These are phyloP conservation scores for Chytridium lagenaria DNA, from an alignment of 371 early-diverging fungal genomes.

Conservation along the genomic window DNA sequence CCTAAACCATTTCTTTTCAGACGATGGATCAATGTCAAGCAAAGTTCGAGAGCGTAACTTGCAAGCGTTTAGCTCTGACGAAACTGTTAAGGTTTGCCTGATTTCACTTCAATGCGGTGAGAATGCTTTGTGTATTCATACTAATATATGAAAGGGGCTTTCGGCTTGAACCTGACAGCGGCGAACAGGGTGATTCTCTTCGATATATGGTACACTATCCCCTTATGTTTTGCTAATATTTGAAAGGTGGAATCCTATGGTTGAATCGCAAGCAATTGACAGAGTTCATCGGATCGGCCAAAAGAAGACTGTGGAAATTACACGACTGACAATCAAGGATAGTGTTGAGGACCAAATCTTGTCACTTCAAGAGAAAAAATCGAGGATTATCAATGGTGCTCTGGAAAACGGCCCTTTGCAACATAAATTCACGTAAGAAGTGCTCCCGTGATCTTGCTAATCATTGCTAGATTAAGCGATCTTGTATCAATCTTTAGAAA, in stretches of 20 bases:
- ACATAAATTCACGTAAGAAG: neutral
- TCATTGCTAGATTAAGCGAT: neutral
- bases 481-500: neutral
- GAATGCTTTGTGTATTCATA: conserved; percentile 63
- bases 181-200: conserved; percentile 90
- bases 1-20: neutral
- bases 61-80: neutral
- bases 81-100: neutral
- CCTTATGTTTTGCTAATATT: neutral
- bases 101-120: neutral
- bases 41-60: neutral
- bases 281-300: conserved; percentile 74
- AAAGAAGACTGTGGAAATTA: conserved; percentile 58
- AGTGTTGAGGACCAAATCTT: conserved; percentile 71
- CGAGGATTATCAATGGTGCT: conserved; percentile 35
- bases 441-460: too few relatives aligned
- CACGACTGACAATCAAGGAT: conserved; percentile 59
- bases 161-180: conserved; percentile 89
- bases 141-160: conserved; percentile 86
- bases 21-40: conserved; percentile 12
- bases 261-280: conserved; percentile 76
- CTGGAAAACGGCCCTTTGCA: conserved; percentile 5
- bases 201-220: conserved; percentile 61
- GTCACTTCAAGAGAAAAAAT: conserved; percentile 64
- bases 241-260: conserved; percentile 76